phyloP scores from a whole-genome alignment of 371 early-diverging fungal species.

The Rhizopus sp. region DNA sequence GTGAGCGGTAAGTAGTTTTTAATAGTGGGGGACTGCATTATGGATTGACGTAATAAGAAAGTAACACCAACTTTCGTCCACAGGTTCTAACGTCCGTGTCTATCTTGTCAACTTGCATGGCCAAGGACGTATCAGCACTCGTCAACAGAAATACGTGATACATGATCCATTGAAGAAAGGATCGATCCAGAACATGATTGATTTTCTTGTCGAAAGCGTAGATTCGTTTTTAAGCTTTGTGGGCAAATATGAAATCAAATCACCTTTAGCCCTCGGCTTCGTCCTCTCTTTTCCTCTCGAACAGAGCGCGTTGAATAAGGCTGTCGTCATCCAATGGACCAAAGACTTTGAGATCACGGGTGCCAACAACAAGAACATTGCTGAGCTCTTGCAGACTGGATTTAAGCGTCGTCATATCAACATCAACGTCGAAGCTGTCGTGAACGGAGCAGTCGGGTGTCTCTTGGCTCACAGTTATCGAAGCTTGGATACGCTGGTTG shows the following conservation, averaged over 20 bases:
- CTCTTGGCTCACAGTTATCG: constrained; percentile 71
- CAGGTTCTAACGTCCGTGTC: constrained; percentile 79
- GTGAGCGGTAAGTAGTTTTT: constrained; percentile 68
- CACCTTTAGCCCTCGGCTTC: constrained; percentile 73
- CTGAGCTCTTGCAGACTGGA: constrained; percentile 74
- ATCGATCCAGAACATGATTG: constrained; percentile 52
- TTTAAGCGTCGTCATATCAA: constrained; percentile 67
- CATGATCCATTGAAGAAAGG: constrained; percentile 72
- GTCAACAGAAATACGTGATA: constrained; percentile 78
- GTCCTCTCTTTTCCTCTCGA: constrained; percentile 90
- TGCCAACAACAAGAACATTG: constrained; percentile 83
- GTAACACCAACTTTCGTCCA: neutral
- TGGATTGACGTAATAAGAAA: constrained; percentile 8
- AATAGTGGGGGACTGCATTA: neutral
- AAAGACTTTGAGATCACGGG: constrained; percentile 85
- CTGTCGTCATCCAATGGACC: constrained; percentile 85
- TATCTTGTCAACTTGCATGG: constrained; percentile 79
- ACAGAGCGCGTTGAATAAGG: constrained; percentile 74
- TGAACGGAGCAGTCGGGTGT: constrained; percentile 73
- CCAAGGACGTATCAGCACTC: constrained; percentile 55
- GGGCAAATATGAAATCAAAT: constrained; percentile 33
- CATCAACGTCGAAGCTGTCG: constrained; percentile 71
- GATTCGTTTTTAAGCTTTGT: constrained; percentile 67
- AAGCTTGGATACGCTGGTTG: constrained; percentile 70
- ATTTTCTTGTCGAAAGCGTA: constrained; percentile 85